Conservation (phyloP, 2,329 filamentous ascomycete species). For the Botrytis hyacinthi region DNA sequence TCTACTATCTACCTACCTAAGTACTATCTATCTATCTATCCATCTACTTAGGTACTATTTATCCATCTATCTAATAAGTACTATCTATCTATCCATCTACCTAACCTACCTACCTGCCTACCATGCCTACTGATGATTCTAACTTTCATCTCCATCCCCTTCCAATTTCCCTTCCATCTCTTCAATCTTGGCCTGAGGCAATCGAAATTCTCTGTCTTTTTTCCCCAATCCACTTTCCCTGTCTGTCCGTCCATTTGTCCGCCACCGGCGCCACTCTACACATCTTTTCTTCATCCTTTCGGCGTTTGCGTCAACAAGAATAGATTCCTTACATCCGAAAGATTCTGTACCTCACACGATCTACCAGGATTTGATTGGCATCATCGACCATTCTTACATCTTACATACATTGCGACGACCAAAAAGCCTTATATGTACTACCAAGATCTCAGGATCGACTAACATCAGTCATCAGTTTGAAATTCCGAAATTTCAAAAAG, state of each 20-base stretch:
- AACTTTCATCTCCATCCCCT: not conserved
- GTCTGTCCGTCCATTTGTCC: not conserved
- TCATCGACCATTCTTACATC: not conserved
- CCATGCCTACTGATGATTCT: no score
- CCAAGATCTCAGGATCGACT: not conserved
- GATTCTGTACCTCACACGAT: not conserved
- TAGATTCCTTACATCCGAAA: constrained; percentile 8
- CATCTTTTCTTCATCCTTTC: not conserved
- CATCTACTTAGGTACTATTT: no score
- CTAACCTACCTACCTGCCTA: no score
- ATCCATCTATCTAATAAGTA: no score
- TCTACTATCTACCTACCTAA: no score
- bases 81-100: no score
- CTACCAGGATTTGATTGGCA: constrained; percentile 7
- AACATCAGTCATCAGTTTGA: not conserved
- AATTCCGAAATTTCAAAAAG: not conserved
- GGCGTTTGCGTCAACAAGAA: not conserved
- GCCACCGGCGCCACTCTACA: not conserved
- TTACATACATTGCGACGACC: not conserved
- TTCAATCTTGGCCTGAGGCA: constrained; percentile 3
- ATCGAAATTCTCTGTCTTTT: not conserved
- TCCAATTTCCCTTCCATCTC: not conserved
- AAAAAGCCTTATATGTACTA: not conserved
- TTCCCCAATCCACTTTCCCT: not conserved
- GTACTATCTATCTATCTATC: no score